These are phyloP conservation scores for Candida neerlandica DNA, from an alignment of 1,139 yeast species.

Conservation along the genomic window DNA sequence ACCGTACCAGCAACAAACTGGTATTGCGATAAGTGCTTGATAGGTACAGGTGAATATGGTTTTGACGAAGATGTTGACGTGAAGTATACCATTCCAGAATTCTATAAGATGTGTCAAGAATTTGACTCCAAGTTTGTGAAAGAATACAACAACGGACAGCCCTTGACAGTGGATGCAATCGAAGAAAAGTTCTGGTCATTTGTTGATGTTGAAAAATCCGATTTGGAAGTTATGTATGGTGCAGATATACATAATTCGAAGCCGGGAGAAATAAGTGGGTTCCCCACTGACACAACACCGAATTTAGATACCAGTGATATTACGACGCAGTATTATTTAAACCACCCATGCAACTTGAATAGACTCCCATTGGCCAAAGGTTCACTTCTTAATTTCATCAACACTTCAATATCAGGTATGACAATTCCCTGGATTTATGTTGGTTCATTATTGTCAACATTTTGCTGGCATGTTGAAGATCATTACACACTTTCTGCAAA, in stretches of 20 bases:
- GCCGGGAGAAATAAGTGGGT: constrained; percentile 70
- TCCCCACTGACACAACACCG: constrained; percentile 51
- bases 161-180: constrained; percentile 42
- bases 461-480: constrained; percentile 87
- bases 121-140: constrained; percentile 46
- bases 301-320: constrained; percentile 21
- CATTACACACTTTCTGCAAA: constrained; percentile 79
- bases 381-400: constrained; percentile 61
- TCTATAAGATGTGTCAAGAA: constrained; percentile 57
- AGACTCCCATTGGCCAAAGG: constrained; percentile 68
- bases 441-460: constrained; percentile 73
- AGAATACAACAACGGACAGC: constrained; percentile 28
- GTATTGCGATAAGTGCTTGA: constrained; percentile 81
- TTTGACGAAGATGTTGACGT: constrained; percentile 70
- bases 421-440: constrained; percentile 81
- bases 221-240: constrained; percentile 67
- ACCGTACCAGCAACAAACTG: constrained; percentile 61
- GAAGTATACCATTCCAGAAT: constrained; percentile 62
- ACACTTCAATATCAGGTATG: constrained; percentile 74
- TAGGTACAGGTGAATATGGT: constrained; percentile 89
- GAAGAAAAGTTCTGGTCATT: constrained; percentile 67
- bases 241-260: constrained; percentile 70
- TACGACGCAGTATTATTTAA: constrained; percentile 36
- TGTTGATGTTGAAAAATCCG: constrained; percentile 46
- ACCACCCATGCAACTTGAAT: constrained; percentile 69